Evolutionary conservation across 202 grass and related monocot genomes (phyloP), one percentile per base, ranked within the genome.

Genomic region (Bolboschoenoplectus hybrid): DNA sequence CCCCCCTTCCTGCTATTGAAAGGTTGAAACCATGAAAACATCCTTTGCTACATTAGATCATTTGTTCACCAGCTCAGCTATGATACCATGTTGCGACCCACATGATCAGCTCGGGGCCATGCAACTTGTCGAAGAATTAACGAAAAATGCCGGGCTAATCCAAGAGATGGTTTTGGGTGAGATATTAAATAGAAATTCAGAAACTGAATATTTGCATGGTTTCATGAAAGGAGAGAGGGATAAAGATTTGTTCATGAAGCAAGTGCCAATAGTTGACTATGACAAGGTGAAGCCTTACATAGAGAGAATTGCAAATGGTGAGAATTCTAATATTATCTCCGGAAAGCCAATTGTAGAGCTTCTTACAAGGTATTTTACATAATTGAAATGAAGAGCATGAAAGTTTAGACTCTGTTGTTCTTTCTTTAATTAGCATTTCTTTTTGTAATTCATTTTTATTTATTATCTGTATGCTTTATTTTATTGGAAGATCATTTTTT

Each of bases 281-380:
- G 94, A 97, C 67, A 85, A 90, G 74, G 56, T 97, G 13, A 94
- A 91, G 84, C 86, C 90, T 39, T 92, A 91, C 87, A 91, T 97
- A 67, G 92, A 92, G 76, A 90, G 92, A 51, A 92, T 94, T 78
- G 90, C 94, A 65, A 92, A 87, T 76, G 94, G 94, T 20, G 92
- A 85, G 53, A 87, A 90, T 0, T 94, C 89, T n/a, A 61, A 75
- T 14, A 87, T 97, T 62, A 89, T 97, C 92, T 97, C 87, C 79
- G 65, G 84, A 40, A 84, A 89, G 32, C 84, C 90, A 63, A 92
- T 97, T 80, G 89, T 88, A 50, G 94, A 97, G 83, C 90, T 97
- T 71, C 90, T 97, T 47, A 97, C 92, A 1, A 97, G 94, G 93
- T 96, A 89, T 3, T 46, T 2, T 12, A 10, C 7, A 1, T 8